Evolutionary conservation across 2,329 filamentous ascomycete genomes (phyloP).

Genomic region (Trichoderma afroharzianum): DNA sequence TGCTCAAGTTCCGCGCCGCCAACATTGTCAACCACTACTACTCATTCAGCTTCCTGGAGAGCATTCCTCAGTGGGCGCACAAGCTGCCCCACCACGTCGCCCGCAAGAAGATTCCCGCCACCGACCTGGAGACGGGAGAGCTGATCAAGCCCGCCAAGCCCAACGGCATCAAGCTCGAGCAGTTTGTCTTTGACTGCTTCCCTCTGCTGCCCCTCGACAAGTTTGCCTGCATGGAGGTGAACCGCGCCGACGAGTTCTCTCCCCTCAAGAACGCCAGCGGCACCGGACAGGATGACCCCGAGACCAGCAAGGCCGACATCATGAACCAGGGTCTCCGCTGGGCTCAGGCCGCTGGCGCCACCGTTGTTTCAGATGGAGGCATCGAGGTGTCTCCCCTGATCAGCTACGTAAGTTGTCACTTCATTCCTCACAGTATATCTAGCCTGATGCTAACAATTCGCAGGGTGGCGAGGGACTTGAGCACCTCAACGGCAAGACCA

Average conservation of each 20-base stretch:
- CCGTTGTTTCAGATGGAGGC: slow-evolving; percentile 65
- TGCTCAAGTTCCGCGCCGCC: slow-evolving; percentile 93
- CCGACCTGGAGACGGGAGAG: slow-evolving; percentile 72
- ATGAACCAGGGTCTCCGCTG: slow-evolving; percentile 86
- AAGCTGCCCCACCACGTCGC: slow-evolving; percentile 93
- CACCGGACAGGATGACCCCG: slow-evolving; percentile 86
- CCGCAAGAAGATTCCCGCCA: slow-evolving; percentile 94
- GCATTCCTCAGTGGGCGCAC: slow-evolving; percentile 80
- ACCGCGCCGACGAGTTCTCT: slow-evolving; percentile 95
- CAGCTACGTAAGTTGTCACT: slow-evolving; percentile 75
- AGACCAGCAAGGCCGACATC: slow-evolving; percentile 88
- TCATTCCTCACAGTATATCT: background rate
- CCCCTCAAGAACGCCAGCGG: slow-evolving; percentile 88
- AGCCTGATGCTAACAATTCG: slow-evolving; percentile 6
- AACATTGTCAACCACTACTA: slow-evolving; percentile 99
- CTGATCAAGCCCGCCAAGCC: slow-evolving; percentile 87
- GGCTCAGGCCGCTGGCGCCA: slow-evolving; percentile 73
- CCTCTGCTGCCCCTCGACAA: slow-evolving; percentile 79
- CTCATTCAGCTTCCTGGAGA: slow-evolving; percentile 87
- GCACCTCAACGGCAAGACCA: slow-evolving; percentile 48
- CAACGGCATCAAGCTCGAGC: slow-evolving; percentile 98
- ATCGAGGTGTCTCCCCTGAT: slow-evolving; percentile 89
- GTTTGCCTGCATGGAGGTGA: slow-evolving; percentile 95
- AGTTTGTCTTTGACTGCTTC: slow-evolving; percentile 99
- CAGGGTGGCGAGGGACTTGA: slow-evolving; percentile 63